Conservation (phyloP, 495 filamentous ascomycete species). For the Daldinia concentrica region DNA sequence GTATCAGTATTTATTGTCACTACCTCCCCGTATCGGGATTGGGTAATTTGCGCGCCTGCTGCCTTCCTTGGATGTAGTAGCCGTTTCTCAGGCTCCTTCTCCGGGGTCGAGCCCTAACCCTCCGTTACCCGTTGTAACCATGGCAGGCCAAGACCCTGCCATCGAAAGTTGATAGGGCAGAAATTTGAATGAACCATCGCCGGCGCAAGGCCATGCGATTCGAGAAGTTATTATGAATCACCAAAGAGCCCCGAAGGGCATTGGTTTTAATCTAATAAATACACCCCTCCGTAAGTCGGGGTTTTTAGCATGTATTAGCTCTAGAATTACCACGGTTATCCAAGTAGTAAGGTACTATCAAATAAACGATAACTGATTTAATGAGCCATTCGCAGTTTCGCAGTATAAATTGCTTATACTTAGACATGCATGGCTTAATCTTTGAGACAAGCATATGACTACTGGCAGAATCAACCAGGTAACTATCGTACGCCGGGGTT, state of each 20-base stretch:
- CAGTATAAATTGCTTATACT: slow-evolving; percentile 15
- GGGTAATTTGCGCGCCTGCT: slow-evolving; percentile 61
- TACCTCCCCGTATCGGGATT: slow-evolving; percentile 62
- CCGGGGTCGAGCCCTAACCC: slow-evolving; percentile 7
- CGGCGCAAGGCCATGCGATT: slow-evolving; percentile 6
- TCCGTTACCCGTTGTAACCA: slow-evolving; percentile 5
- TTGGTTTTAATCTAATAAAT: slow-evolving; percentile 18
- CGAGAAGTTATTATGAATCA: slow-evolving; percentile 7
- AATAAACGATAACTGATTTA: slow-evolving; percentile 16
- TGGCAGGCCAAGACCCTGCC: background rate
- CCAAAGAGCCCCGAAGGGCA: slow-evolving; percentile 10
- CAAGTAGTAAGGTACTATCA: slow-evolving; percentile 17
- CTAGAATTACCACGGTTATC: slow-evolving; percentile 18
- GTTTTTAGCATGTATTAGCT: slow-evolving; percentile 18
- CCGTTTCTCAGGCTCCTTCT: slow-evolving; percentile 51
- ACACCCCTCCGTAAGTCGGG: slow-evolving; percentile 6
- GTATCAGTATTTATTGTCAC: slow-evolving; percentile 67
- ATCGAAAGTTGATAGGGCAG: slow-evolving; percentile 7
- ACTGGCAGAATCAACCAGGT: slow-evolving; percentile 16
- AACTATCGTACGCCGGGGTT: slow-evolving; percentile 10
- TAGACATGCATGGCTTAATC: slow-evolving; percentile 18
- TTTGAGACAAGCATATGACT: slow-evolving; percentile 17
- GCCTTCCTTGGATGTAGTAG: slow-evolving; percentile 59
- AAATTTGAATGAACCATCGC: slow-evolving; percentile 9
- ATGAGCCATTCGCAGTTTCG: slow-evolving; percentile 17